A percentile compares a stretch with the other conserved stretches of the same genome.
Evolutionary conservation across 306 rosid species (phyloP).

Genomic region (Luffa aegyptiaca): DNA sequence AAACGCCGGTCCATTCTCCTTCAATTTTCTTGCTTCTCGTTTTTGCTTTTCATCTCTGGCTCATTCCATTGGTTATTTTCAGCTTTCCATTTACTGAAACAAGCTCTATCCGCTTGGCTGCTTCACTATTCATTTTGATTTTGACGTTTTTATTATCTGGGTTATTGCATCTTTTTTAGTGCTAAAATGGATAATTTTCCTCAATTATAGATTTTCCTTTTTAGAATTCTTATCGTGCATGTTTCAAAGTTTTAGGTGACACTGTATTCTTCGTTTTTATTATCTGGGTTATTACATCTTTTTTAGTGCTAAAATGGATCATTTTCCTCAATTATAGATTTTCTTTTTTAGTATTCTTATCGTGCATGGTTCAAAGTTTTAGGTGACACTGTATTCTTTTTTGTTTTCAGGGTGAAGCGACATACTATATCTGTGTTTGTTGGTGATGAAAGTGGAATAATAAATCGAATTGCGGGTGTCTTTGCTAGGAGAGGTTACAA

Average conservation of each 20-base stretch:
- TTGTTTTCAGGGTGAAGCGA: conserved; percentile 36
- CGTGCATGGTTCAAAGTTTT: background rate
- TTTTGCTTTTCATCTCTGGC: background rate
- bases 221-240: background rate
- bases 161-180: background rate
- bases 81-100: background rate
- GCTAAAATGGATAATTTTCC: background rate
- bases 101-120: background rate
- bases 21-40: background rate
- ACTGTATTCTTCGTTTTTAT: background rate
- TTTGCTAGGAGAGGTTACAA: conserved; percentile 60
- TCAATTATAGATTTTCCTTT: background rate
- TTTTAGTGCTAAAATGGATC: background rate
- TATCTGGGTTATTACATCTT: background rate
- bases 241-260: background rate
- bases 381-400: background rate
- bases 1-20: background rate
- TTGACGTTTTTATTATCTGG: background rate
- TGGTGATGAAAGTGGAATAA: conserved; percentile 62
- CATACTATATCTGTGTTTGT: conserved; percentile 56
- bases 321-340: background rate
- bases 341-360: background rate
- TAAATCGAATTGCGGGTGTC: conserved; percentile 57
- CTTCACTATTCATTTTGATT: background rate
- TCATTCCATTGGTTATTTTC: background rate